Evolutionary conservation across 495 filamentous ascomycete genomes (phyloP).

Genomic region (Evansstolkia leycettana): DNA sequence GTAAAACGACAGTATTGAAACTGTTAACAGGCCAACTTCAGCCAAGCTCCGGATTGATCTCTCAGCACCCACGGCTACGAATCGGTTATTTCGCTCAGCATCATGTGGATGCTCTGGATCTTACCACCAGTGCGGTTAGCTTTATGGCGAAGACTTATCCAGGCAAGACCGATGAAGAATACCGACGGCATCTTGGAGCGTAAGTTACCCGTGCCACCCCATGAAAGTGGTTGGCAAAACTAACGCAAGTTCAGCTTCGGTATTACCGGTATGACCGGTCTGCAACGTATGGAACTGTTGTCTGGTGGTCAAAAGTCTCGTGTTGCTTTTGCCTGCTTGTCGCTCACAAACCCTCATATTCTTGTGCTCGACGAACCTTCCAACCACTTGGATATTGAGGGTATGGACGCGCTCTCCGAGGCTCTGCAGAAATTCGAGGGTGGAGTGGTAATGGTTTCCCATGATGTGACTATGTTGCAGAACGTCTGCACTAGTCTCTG

Average conservation of each 20-base stretch:
- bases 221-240: not conserved
- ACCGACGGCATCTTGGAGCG: conserved; percentile 87
- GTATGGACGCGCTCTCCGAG: conserved; percentile 87
- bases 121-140: conserved; percentile 74
- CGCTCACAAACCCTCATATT: conserved; percentile 88
- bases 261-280: conserved; percentile 92
- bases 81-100: conserved; percentile 98
- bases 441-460: conserved; percentile 94
- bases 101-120: conserved; percentile 92
- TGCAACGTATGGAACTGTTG: conserved; percentile 89
- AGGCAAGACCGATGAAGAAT: conserved; percentile 90
- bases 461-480: conserved; percentile 98
- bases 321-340: conserved; percentile 92
- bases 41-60: conserved; percentile 70
- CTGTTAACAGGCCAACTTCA: conserved; percentile 79
- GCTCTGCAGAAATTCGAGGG: conserved; percentile 82
- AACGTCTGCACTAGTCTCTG: conserved; percentile 89
- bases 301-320: conserved; percentile 98
- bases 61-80: conserved; percentile 72
- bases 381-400: conserved; percentile 98
- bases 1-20: conserved; percentile 94
- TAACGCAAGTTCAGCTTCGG: conserved; percentile 48
- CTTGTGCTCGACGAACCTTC: conserved; percentile 96
- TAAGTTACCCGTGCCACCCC: conserved; percentile 17
- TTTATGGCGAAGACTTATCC: conserved; percentile 94